Percentiles rank a stretch among this genome's conserved stretches.
phyloP scores from a whole-genome alignment of 1,284 basidiomycete genomes.

The Phlebopus sp. region DNA sequence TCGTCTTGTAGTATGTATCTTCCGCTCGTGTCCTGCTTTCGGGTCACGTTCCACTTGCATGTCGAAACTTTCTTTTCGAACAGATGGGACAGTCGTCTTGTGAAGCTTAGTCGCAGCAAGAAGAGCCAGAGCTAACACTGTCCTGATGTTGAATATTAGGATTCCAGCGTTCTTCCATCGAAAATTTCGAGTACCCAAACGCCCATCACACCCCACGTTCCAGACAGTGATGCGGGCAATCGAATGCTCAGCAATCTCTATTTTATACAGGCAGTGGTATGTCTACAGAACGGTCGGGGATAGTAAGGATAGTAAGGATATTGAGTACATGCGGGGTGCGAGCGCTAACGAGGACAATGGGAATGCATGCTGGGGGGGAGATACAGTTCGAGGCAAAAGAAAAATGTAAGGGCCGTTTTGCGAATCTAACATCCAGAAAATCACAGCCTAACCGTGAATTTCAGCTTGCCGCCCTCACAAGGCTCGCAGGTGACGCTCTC shows the following conservation, averaged over 20 bases:
- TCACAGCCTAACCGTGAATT: constrained; percentile 34
- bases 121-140: too few relatives aligned
- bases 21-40: too few relatives aligned
- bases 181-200: too few relatives aligned
- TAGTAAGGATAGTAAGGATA: not conserved
- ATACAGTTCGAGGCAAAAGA: not conserved
- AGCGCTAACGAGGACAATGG: not conserved
- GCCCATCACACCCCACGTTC: too few relatives aligned
- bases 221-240: not conserved
- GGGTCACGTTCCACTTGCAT: too few relatives aligned
- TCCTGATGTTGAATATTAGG: too few relatives aligned
- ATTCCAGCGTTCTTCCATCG: too few relatives aligned
- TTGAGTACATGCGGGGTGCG: not conserved
- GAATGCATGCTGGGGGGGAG: not conserved
- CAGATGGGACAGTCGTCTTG: too few relatives aligned
- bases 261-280: too few relatives aligned
- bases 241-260: not conserved
- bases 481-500: constrained; percentile 47
- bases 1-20: too few relatives aligned
- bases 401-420: not conserved
- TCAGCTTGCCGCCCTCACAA: constrained; percentile 40
- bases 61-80: too few relatives aligned
- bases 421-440: not conserved
- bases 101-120: too few relatives aligned
- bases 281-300: not conserved